These are phyloP conservation scores for Excoecaria agallocha DNA, from an alignment of 345 rosid species.

Conservation along the genomic window DNA sequence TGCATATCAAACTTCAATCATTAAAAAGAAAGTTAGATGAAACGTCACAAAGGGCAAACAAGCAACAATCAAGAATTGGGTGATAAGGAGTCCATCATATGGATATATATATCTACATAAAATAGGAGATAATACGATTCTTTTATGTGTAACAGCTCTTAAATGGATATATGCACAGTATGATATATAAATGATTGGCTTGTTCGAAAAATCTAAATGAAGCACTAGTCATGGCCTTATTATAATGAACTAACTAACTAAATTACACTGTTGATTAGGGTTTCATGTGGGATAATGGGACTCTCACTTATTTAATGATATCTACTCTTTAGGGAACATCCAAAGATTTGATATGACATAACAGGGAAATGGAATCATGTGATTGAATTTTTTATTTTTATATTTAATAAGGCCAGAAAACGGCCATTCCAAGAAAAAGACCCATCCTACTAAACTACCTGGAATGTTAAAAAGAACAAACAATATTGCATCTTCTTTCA, in stretches of 20 bases:
- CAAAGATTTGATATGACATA: constrained; percentile 29
- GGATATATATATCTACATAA: background rate
- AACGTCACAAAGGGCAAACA: background rate
- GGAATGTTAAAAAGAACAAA: background rate
- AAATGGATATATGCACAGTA: background rate
- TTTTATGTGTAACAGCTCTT: background rate
- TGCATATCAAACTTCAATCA: background rate
- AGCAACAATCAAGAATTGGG: background rate
- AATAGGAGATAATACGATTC: background rate
- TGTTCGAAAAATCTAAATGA: constrained; percentile 3
- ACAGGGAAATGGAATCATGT: constrained; percentile 19
- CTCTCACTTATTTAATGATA: constrained; percentile 24
- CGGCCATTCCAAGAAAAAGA: constrained; percentile 20
- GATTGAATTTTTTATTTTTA: background rate
- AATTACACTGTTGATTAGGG: constrained; percentile 27
- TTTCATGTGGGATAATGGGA: constrained; percentile 23
- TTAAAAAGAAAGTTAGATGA: background rate
- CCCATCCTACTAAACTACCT: background rate
- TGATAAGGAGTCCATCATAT: background rate
- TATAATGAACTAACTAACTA: constrained; percentile 9
- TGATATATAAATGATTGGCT: background rate
- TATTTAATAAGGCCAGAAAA: constrained; percentile 12
- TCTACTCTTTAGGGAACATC: constrained; percentile 33
- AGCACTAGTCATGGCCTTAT: background rate
- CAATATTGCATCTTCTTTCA: background rate